These are phyloP conservation scores for Theobroma grandiflorum DNA, from an alignment of 441 rosid genomes.

Conservation along the genomic window DNA sequence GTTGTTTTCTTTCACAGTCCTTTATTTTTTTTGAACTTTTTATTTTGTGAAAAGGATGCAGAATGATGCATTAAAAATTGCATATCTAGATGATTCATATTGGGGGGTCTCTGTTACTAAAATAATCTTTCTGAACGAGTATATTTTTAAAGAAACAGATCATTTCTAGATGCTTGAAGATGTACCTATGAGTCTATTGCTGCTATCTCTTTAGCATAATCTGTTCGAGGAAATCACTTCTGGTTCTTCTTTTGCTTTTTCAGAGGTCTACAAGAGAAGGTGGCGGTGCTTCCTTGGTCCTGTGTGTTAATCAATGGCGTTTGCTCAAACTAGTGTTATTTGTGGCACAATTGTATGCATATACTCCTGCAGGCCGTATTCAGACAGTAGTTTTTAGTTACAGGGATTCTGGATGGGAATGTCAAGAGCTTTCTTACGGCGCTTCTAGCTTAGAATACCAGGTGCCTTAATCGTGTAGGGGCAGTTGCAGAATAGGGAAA, in stretches of 20 bases:
- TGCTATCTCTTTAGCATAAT: background rate
- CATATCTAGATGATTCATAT: background rate
- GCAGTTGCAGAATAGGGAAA: conserved; percentile 13
- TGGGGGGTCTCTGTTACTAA: conserved; percentile 13
- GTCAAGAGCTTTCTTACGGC: background rate
- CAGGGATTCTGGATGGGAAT: background rate
- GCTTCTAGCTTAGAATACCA: background rate
- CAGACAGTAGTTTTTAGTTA: background rate
- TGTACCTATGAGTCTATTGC: background rate
- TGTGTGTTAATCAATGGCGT: background rate
- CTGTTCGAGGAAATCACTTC: background rate
- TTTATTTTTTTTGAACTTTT: background rate
- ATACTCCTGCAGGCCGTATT: background rate
- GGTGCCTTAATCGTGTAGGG: conserved; percentile 2
- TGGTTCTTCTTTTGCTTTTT: background rate
- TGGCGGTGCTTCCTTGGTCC: background rate
- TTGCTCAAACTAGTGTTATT: background rate
- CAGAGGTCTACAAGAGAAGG: background rate
- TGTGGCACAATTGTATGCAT: background rate
- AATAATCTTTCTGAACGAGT: background rate
- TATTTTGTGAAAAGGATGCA: background rate
- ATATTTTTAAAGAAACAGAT: background rate
- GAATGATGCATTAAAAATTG: background rate
- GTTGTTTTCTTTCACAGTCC: background rate
- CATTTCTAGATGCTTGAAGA: background rate